Percentiles rank a stretch among this genome's conserved stretches.
Evolutionary conservation across 2,329 filamentous ascomycete genomes (phyloP).

Genomic region (Paramyrothecium roridum): DNA sequence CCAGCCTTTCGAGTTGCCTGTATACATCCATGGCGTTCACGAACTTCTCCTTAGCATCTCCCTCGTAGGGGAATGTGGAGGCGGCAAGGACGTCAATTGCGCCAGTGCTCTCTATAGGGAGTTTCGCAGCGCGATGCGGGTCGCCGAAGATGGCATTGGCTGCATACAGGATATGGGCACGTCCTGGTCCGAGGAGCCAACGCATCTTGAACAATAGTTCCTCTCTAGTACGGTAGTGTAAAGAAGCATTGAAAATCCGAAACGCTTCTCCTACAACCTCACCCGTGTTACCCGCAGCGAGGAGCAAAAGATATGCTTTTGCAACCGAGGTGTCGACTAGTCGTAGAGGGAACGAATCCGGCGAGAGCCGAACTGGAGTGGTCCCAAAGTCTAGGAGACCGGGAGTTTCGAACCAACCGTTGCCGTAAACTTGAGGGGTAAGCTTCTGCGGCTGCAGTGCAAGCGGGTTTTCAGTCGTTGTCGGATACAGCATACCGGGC

Average conservation of each 20-base stretch:
- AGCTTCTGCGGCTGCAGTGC: conserved; percentile 1
- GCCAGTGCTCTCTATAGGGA: not conserved
- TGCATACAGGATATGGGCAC: conserved; percentile 16
- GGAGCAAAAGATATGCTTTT: conserved; percentile 16
- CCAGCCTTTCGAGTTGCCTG: not conserved
- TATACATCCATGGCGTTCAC: not conserved
- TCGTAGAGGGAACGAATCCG: conserved; percentile 16
- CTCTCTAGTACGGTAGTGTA: conserved; percentile 12
- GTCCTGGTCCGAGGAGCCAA: conserved; percentile 18
- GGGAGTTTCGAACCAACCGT: conserved; percentile 15
- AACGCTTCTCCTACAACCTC: conserved; percentile 7
- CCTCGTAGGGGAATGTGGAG: not conserved
- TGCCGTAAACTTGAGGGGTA: conserved; percentile 17
- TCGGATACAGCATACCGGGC: not conserved
- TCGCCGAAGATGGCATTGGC: conserved; percentile 18
- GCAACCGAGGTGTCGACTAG: conserved; percentile 13
- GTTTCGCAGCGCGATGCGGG: not conserved
- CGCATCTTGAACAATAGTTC: conserved; percentile 18
- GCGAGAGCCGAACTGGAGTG: conserved; percentile 6
- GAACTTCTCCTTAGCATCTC: not conserved
- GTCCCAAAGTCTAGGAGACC: conserved; percentile 4
- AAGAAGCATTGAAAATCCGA: conserved; percentile 13
- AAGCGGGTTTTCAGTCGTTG: not conserved
- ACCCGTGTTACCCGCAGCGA: conserved; percentile 4
- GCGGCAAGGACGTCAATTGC: not conserved